phyloP scores from a whole-genome alignment of 306 rosid genomes.

The Cicer cuneatum region DNA sequence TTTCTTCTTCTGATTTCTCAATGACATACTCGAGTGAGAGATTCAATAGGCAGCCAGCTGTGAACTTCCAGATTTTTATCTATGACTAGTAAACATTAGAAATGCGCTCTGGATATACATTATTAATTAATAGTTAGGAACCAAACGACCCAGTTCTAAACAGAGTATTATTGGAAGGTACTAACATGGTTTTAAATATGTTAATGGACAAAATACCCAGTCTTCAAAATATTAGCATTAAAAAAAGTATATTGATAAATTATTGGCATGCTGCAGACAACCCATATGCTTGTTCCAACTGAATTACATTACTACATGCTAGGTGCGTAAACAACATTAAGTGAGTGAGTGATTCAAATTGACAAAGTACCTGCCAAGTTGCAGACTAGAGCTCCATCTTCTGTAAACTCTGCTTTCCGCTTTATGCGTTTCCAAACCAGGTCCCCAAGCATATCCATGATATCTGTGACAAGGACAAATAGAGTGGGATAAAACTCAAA shows the following conservation, averaged over 20 bases:
- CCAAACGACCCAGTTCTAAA: slow-evolving; percentile 19
- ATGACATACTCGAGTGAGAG: slow-evolving; percentile 6
- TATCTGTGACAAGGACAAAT: slow-evolving; percentile 86
- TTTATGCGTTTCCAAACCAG: slow-evolving; percentile 95
- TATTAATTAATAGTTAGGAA: not conserved
- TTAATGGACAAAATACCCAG: slow-evolving; percentile 26
- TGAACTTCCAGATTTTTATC: slow-evolving; percentile 11
- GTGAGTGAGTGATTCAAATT: slow-evolving; percentile 34
- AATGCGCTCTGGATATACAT: slow-evolving; percentile 11
- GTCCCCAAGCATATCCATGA: slow-evolving; percentile 91
- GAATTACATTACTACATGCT: slow-evolving; percentile 1
- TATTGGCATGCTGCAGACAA: not conserved
- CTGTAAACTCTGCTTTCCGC: slow-evolving; percentile 81
- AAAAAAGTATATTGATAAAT: not conserved
- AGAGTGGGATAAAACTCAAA: slow-evolving; percentile 87
- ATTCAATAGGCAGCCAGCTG: slow-evolving; percentile 8
- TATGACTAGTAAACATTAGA: slow-evolving; percentile 22
- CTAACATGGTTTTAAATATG: not conserved
- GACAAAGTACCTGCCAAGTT: slow-evolving; percentile 70
- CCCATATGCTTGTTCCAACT: slow-evolving; percentile 16
- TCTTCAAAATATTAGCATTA: slow-evolving; percentile 28
- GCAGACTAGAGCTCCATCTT: slow-evolving; percentile 64
- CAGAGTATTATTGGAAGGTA: not conserved
- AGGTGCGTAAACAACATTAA: slow-evolving; percentile 21
- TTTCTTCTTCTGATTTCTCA: slow-evolving; percentile 19